Evolutionary conservation across 1,284 basidiomycete genomes (phyloP).

Genomic region (Ustilago esculenta): DNA sequence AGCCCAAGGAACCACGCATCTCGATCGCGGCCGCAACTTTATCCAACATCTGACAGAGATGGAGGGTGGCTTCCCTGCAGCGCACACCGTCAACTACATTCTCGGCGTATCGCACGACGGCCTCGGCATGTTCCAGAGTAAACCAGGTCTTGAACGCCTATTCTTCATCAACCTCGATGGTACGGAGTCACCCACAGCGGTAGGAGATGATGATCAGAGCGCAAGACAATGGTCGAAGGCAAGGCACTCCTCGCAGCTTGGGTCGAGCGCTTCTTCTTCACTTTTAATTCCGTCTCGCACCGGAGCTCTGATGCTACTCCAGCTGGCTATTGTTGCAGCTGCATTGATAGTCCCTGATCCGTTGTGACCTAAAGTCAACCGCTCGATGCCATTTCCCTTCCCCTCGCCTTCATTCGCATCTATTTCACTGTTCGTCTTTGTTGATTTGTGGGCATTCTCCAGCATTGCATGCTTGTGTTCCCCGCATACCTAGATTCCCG

Average conservation of each 20-base stretch:
- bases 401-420: no score
- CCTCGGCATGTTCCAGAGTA: conserved; percentile 44
- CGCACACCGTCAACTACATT: conserved; percentile 49
- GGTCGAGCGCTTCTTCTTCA: background rate
- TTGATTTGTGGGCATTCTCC: no score
- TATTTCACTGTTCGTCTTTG: no score
- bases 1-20: conserved; percentile 43
- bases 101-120: conserved; percentile 37
- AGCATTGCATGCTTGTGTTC: no score
- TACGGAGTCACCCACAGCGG: conserved; percentile 41
- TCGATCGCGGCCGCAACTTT: conserved; percentile 45
- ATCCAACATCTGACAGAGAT: conserved; percentile 28
- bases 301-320: background rate
- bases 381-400: no score
- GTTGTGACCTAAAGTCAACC: no score
- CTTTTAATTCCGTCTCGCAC: background rate
- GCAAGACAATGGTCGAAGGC: conserved; percentile 7
- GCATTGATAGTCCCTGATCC: no score
- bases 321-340: background rate
- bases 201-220: conserved; percentile 42
- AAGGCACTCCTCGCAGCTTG: background rate
- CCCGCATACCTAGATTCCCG: no score
- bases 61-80: conserved; percentile 27
- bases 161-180: conserved; percentile 53
- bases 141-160: conserved; percentile 41